Percentiles rank a stretch among this genome's conserved stretches.
phyloP scores from a whole-genome alignment of 2,329 filamentous ascomycete species.

The Harringtonia aguacate region DNA sequence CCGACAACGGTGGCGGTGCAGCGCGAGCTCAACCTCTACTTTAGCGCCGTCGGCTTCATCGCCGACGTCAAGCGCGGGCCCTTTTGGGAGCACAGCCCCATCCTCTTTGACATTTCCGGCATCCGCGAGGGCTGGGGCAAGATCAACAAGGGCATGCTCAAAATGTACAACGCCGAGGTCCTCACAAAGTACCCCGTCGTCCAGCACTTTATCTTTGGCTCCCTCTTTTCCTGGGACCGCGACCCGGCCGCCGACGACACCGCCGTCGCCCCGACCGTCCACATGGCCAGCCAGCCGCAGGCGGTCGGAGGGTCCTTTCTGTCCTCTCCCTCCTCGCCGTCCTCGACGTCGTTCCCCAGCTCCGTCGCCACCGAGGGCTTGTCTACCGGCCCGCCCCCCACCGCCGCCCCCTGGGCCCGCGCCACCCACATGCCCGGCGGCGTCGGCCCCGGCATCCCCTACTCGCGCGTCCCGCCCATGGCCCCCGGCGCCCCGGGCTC shows the following conservation, averaged over 20 bases:
- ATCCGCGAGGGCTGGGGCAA: constrained; percentile 94
- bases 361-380: neutral
- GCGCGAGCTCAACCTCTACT: constrained; percentile 72
- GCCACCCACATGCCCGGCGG: constrained; percentile 14
- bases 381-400: constrained; percentile 3
- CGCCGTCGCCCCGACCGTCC: constrained; percentile 38
- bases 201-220: constrained; percentile 86
- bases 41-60: constrained; percentile 92
- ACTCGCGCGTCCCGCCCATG: constrained; percentile 20
- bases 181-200: constrained; percentile 95
- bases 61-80: constrained; percentile 93
- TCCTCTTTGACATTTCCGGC: constrained; percentile 88
- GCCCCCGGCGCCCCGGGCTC: too few relatives aligned
- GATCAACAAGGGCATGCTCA: constrained; percentile 98
- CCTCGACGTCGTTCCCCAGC: neutral
- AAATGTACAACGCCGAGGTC: constrained; percentile 98
- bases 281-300: constrained; percentile 45
- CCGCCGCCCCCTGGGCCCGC: constrained; percentile 18
- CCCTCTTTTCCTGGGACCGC: constrained; percentile 65
- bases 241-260: constrained; percentile 46
- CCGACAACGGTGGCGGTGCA: constrained; percentile 52
- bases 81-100: constrained; percentile 95
- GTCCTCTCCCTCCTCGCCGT: too few relatives aligned
- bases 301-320: too few relatives aligned
- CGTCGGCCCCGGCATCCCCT: constrained; percentile 21